These are phyloP conservation scores for Lentinula edodes DNA, from an alignment of 768 basidiomycete genomes.

Conservation along the genomic window DNA sequence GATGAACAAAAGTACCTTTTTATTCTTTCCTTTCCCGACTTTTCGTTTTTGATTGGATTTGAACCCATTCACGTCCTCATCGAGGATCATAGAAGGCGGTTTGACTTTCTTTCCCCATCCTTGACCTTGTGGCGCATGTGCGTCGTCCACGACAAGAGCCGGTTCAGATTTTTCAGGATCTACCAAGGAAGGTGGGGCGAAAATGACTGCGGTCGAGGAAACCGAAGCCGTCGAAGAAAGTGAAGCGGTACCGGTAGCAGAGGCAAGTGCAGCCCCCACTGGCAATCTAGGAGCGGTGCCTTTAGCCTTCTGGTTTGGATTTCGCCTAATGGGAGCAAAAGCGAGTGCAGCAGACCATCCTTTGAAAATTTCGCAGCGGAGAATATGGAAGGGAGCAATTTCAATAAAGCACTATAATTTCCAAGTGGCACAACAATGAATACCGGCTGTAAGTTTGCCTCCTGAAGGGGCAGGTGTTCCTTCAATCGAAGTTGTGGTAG, in stretches of 20 bases:
- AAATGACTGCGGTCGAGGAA: slow-evolving; percentile 58
- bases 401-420: slow-evolving; percentile 54
- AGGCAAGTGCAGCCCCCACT: slow-evolving; percentile 53
- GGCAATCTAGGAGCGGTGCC: slow-evolving; percentile 46
- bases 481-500: slow-evolving; percentile 15
- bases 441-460: slow-evolving; percentile 51
- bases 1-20: slow-evolving; percentile 43
- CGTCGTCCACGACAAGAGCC: slow-evolving; percentile 14
- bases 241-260: slow-evolving; percentile 8
- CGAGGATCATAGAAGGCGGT: slow-evolving; percentile 85
- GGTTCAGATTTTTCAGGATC: slow-evolving; percentile 15
- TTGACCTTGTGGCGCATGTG: slow-evolving; percentile 37
- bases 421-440: slow-evolving; percentile 44
- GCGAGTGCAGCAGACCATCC: slow-evolving; percentile 90
- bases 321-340: slow-evolving; percentile 77
- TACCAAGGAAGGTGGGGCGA: slow-evolving; percentile 61
- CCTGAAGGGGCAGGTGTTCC: slow-evolving; percentile 22
- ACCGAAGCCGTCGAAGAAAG: slow-evolving; percentile 20
- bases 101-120: slow-evolving; percentile 89
- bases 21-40: slow-evolving; percentile 50
- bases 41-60: slow-evolving; percentile 50
- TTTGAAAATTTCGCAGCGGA: slow-evolving; percentile 29
- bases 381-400: slow-evolving; percentile 32
- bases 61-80: slow-evolving; percentile 86
- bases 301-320: slow-evolving; percentile 54